A percentile compares a stretch with the other conserved stretches of the same genome.
phyloP scores from a whole-genome alignment of 257 asterid genomes.

The Verbascum thapsus region DNA sequence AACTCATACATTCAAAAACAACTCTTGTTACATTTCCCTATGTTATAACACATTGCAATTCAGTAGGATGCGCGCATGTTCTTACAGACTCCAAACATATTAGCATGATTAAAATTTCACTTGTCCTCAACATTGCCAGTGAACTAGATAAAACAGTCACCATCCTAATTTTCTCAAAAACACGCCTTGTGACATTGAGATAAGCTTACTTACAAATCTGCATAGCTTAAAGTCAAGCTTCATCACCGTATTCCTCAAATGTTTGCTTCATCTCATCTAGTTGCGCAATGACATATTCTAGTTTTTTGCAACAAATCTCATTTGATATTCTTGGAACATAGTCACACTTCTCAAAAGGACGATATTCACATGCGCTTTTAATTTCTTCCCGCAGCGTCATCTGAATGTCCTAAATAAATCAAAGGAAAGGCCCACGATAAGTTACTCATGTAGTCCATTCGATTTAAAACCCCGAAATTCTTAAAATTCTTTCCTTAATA shows the following conservation, averaged over 20 bases:
- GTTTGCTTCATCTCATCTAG: conserved; percentile 70
- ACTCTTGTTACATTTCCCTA: conserved; percentile 8
- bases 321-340: conserved; percentile 71
- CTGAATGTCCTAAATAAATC: conserved; percentile 65
- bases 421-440: not conserved
- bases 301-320: conserved; percentile 88
- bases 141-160: not conserved
- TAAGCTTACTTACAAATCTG: not conserved
- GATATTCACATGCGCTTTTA: conserved; percentile 84
- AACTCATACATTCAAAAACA: not conserved
- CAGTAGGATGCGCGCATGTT: conserved; percentile 13
- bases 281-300: conserved; percentile 66
- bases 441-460: not conserved
- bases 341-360: conserved; percentile 96
- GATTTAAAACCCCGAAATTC: conserved; percentile 20
- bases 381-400: conserved; percentile 88
- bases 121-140: not conserved
- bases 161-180: not conserved
- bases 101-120: not conserved
- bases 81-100: conserved; percentile 17
- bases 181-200: not conserved
- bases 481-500: not conserved
- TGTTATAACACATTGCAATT: conserved; percentile 9
- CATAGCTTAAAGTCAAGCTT: conserved; percentile 23
- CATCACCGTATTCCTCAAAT: conserved; percentile 53